A percentile compares a stretch with the other conserved stretches of the same genome.
Evolutionary conservation across 441 rosid species (phyloP).

Genomic region (Pelargonium hybrid): DNA sequence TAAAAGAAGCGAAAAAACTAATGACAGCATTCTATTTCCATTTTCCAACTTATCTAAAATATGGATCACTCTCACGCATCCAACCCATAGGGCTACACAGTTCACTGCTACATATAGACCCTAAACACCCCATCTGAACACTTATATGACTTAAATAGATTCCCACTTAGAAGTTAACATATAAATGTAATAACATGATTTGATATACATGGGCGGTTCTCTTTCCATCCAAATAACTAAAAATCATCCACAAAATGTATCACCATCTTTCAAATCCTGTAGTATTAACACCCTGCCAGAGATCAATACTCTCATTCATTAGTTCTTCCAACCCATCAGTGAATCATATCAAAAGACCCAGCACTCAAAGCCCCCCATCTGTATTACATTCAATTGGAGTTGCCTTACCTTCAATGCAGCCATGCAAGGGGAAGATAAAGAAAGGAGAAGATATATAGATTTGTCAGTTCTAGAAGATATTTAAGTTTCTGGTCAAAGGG

Average conservation of each 20-base stretch:
- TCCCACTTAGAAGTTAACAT: too few relatives aligned
- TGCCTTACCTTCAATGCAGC: neutral
- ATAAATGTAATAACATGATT: too few relatives aligned
- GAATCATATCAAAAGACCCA: neutral
- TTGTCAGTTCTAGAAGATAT: neutral
- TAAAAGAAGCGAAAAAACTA: neutral
- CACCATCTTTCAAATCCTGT: neutral
- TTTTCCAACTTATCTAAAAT: neutral
- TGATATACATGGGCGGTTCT: neutral
- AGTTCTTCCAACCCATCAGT: neutral
- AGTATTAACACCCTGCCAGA: neutral
- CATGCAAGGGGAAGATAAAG: neutral
- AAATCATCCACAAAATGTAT: neutral
- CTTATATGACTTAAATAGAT: neutral
- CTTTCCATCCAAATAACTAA: neutral
- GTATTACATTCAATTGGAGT: neutral
- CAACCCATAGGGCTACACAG: neutral
- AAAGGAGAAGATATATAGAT: neutral
- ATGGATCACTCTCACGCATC: neutral
- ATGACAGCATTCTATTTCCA: neutral
- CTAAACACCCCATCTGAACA: neutral
- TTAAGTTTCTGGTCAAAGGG: neutral
- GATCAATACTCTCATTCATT: too few relatives aligned
- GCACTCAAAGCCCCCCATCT: neutral
- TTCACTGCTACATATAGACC: neutral